These are phyloP conservation scores for Nigrograna mackinnonii DNA, from an alignment of 2,329 filamentous ascomycete genomes.

Conservation along the genomic window DNA sequence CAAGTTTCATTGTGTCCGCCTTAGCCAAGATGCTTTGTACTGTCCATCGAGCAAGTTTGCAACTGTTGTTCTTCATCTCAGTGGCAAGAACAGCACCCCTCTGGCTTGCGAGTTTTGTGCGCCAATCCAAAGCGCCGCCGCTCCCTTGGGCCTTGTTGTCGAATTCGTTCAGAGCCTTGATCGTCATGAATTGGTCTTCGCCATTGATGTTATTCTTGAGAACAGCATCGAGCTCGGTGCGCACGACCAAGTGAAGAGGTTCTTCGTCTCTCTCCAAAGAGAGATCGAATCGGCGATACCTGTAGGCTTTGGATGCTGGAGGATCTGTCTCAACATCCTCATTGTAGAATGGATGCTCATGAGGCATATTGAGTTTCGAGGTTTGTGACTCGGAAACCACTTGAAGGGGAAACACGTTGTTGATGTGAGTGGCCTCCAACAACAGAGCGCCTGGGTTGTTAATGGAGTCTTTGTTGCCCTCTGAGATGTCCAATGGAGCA, in stretches of 20 bases:
- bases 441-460: conserved; percentile 94
- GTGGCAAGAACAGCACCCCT: conserved; percentile 96
- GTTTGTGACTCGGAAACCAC: conserved; percentile 82
- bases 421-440: conserved; percentile 98
- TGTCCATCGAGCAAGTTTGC: conserved; percentile 98
- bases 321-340: conserved; percentile 89
- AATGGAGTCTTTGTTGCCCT: conserved; percentile 90
- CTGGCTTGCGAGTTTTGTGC: conserved; percentile 90
- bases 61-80: conserved; percentile 99
- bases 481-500: conserved; percentile 86
- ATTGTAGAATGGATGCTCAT: conserved; percentile 98
- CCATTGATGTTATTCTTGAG: conserved; percentile 92
- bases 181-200: conserved; percentile 86
- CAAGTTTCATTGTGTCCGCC: conserved; percentile 98
- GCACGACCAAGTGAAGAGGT: conserved; percentile 88
- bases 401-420: conserved; percentile 99
- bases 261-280: conserved; percentile 90
- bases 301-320: conserved; percentile 95
- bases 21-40: conserved; percentile 95
- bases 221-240: conserved; percentile 93
- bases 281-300: conserved; percentile 95
- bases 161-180: conserved; percentile 99
- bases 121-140: conserved; percentile 95
- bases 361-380: conserved; percentile 78
- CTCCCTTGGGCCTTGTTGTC: conserved; percentile 96